Conservation (phyloP, 78 protist genomes). For the Protostelium mycophagum region DNA sequence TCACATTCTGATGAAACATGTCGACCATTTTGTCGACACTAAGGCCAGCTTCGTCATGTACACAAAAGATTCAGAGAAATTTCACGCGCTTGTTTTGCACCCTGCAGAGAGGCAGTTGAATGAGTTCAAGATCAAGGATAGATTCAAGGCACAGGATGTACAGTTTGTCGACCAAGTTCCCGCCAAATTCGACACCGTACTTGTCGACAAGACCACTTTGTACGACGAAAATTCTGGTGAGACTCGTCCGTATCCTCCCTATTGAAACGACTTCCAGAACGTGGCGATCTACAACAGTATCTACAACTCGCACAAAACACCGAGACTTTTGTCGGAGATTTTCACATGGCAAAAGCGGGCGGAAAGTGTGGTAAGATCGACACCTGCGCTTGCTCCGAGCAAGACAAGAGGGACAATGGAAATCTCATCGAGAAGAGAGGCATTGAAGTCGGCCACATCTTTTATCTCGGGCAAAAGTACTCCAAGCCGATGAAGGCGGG, state of each 20-base stretch:
- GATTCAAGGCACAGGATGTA: not conserved
- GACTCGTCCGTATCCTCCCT: not conserved
- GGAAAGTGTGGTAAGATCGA: slow-evolving; percentile 12
- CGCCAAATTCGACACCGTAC: too few species aligned
- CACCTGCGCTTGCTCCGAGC: not conserved
- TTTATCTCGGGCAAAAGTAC: slow-evolving; percentile 51
- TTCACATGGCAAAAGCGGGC: slow-evolving; percentile 11
- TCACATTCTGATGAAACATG: too few species aligned
- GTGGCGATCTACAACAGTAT: too few species aligned
- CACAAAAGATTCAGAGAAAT: too few species aligned
- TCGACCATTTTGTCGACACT: too few species aligned
- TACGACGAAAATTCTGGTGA: not conserved
- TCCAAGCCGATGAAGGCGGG: slow-evolving; percentile 6
- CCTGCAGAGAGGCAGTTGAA: not conserved
- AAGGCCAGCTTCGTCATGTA: too few species aligned
- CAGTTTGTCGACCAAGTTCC: too few species aligned
- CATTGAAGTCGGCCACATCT: slow-evolving; percentile 65
- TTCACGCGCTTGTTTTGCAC: too few species aligned
- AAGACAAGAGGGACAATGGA: not conserved
- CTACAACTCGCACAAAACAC: too few species aligned
- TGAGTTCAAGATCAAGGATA: not conserved
- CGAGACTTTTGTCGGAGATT: not conserved
- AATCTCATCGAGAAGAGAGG: slow-evolving; percentile 7
- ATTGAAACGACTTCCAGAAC: too few species aligned
- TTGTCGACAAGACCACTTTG: too few species aligned